Evolutionary conservation across 345 rosid genomes (phyloP).

Genomic region (Clarkia xantiana): DNA sequence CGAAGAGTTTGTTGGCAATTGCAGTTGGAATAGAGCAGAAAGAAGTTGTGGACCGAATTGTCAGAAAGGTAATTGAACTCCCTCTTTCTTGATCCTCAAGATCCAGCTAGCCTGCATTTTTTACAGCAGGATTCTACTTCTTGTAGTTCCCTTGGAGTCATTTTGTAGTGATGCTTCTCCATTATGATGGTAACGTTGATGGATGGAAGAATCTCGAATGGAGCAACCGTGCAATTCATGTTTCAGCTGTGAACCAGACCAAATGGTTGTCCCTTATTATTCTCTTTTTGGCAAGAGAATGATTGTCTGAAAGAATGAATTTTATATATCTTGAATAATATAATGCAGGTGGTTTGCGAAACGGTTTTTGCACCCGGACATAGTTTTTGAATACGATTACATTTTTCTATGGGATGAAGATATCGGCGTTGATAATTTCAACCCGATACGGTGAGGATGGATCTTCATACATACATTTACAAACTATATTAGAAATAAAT

Average conservation of each 20-base stretch:
- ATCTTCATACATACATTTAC: not conserved
- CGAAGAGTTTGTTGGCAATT: constrained; percentile 11
- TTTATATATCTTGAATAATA: not conserved
- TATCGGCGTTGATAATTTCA: constrained; percentile 63
- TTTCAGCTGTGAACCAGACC: constrained; percentile 42
- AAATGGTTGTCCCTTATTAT: constrained; percentile 25
- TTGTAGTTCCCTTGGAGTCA: constrained; percentile 24
- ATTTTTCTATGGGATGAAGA: constrained; percentile 98
- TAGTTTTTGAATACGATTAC: constrained; percentile 58
- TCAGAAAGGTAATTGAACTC: constrained; percentile 6
- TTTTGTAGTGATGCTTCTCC: constrained; percentile 44
- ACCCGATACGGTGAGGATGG: constrained; percentile 41
- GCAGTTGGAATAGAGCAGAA: constrained; percentile 13
- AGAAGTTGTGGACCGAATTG: constrained; percentile 9
- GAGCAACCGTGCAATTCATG: constrained; percentile 26
- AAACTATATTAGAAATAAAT: no score
- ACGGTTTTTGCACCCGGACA: constrained; percentile 86
- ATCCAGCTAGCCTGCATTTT: not conserved
- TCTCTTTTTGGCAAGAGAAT: not conserved
- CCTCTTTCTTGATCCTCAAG: not conserved
- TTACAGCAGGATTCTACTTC: not conserved
- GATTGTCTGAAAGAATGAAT: not conserved
- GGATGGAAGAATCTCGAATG: constrained; percentile 36
- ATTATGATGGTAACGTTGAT: constrained; percentile 41
- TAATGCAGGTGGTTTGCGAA: constrained; percentile 87